Base-by-base conservation (phyloP, 768 basidiomycete species). In the Pluteus cervinus region DNA sequence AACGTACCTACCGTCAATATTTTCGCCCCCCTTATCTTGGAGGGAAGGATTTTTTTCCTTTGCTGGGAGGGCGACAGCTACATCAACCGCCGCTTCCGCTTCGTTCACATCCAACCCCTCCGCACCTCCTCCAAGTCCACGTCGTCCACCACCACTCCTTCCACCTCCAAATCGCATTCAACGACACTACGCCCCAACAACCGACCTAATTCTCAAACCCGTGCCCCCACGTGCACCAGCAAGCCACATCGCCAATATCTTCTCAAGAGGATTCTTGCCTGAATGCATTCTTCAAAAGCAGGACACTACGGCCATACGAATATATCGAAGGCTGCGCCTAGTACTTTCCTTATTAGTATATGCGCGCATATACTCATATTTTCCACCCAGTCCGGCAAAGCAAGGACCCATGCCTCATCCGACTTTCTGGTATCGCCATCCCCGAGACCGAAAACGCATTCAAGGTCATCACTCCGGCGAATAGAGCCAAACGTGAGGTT, bases 401-500 rank as follows among this genome's bases (percentile, higher is more conserved):
- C 43, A 85, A 81, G 52, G 91, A 92, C 50, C 71, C 82, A 0
- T 79, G 76, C 41, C 66, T 91, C 1, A 66, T 91, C 7, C 81
- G 84, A 0, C 51, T 83, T 3, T 73, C 76, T 1, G 91, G 91
- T 2, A 90, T 94, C 37, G 79, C 94, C 25, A 68, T 92, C 3
- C 83, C 86, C 51, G 92, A 96, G 57, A 89, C 88, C 1, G 87
- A 90, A 52, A 88, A 90, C 39, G 79, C 81, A 0, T 91, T 93
- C 69, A 86, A 81, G 52, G 63, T 94, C 36, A 70, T 93, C 20
- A 93, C 89, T 2, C 63, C 56, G 36, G 63, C 72, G 29, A 68
- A 89, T 49, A 63, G 73, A 40, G 54, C 86, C 24, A 92, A 93
- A 63, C 59, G 90, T 86, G 43, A 5, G 31, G 9, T 5, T 34